Conservation (phyloP, 2,329 filamentous ascomycete species). For the Penicillium sp. region DNA sequence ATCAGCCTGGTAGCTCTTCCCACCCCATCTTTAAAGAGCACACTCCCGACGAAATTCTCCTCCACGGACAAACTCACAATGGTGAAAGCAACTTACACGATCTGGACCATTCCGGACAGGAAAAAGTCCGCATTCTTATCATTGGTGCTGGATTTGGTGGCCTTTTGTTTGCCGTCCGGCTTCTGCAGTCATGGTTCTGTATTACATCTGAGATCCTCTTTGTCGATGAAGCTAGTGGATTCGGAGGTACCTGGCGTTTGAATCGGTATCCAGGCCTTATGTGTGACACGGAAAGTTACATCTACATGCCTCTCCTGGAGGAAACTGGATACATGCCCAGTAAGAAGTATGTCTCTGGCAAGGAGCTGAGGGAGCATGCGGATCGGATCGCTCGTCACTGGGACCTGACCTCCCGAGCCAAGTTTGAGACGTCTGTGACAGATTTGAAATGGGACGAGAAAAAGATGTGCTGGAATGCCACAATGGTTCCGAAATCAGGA, state of each 20-base stretch:
- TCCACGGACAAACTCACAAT: too few species aligned
- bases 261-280: conserved; percentile 45
- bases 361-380: conserved; percentile 46
- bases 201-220: conserved; percentile 6
- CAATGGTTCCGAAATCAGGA: too few species aligned
- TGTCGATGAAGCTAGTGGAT: conserved; percentile 36
- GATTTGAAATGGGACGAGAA: too few species aligned
- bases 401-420: neutral
- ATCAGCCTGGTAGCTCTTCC: neutral
- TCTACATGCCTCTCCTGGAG: conserved; percentile 55
- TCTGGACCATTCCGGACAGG: too few species aligned
- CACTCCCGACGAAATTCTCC: too few species aligned
- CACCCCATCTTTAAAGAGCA: too few species aligned
- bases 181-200: conserved; percentile 36
- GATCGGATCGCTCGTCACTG: conserved; percentile 18
- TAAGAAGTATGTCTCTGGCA: conserved; percentile 35
- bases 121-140: conserved; percentile 12
- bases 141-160: conserved; percentile 45
- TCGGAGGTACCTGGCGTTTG: conserved; percentile 42
- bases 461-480: too few species aligned
- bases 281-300: conserved; percentile 55
- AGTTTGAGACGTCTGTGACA: too few species aligned
- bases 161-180: conserved; percentile 38
- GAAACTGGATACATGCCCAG: conserved; percentile 55
- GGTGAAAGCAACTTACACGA: too few species aligned